phyloP scores from a whole-genome alignment of 306 rosid genomes.

The Medicago ruthenica region DNA sequence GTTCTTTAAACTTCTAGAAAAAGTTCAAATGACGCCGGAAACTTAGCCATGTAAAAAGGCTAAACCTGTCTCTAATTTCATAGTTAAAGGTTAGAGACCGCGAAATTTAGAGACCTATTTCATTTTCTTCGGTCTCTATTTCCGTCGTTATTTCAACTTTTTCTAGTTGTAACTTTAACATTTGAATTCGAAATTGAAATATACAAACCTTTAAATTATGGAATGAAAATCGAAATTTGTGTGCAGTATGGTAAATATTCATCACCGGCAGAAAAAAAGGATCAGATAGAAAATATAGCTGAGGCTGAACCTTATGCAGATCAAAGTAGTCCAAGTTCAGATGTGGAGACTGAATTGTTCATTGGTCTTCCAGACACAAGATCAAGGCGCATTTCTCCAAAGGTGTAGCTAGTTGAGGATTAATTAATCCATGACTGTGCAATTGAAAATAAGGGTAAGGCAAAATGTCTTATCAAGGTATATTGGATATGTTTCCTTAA shows the following conservation, averaged over 20 bases:
- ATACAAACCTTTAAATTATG: neutral
- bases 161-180: neutral
- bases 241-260: constrained; percentile 50
- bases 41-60: neutral
- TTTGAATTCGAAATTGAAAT: neutral
- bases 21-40: neutral
- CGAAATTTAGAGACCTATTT: no score
- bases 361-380: constrained; percentile 78
- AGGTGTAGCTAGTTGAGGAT: constrained; percentile 5
- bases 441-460: constrained; percentile 27
- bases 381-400: constrained; percentile 41
- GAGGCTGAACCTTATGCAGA: constrained; percentile 42
- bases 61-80: neutral
- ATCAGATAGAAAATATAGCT: constrained; percentile 33
- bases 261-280: constrained; percentile 22
- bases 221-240: constrained; percentile 20
- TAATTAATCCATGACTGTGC: constrained; percentile 9
- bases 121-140: no score
- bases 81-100: neutral
- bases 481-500: constrained; percentile 27
- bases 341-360: constrained; percentile 80
- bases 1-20: neutral
- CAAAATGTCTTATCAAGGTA: constrained; percentile 33
- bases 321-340: constrained; percentile 57
- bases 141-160: neutral